These are phyloP conservation scores for Lachancea cidri DNA, from an alignment of 805 yeast species.

Conservation along the genomic window DNA sequence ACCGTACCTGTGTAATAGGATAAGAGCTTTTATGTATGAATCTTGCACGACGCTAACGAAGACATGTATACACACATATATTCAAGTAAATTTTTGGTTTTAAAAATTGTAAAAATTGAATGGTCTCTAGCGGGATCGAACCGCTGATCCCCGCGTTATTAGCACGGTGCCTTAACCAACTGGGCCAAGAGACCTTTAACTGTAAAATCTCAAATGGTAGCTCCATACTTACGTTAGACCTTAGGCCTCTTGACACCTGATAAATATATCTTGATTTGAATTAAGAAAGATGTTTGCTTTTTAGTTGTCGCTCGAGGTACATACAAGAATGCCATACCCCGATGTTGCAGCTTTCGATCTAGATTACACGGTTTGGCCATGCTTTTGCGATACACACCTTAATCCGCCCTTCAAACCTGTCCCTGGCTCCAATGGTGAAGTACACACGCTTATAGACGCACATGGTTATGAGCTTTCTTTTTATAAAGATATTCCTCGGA, in stretches of 20 bases:
- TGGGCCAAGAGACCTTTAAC: constrained; percentile 32
- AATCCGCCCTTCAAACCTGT: constrained; percentile 31
- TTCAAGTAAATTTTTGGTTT: not conserved
- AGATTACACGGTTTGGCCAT: constrained; percentile 37
- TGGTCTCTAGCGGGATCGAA: constrained; percentile 31
- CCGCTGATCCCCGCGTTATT: constrained; percentile 31
- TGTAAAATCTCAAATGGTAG: too few species aligned
- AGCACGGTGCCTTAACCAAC: constrained; percentile 32
- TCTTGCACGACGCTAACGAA: not conserved
- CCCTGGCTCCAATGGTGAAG: constrained; percentile 24
- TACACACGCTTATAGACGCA: constrained; percentile 27
- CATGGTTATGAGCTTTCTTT: constrained; percentile 52
- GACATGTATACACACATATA: not conserved
- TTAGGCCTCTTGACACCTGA: too few species aligned
- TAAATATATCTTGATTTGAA: too few species aligned
- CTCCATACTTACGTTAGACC: too few species aligned
- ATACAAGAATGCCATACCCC: constrained; percentile 23
- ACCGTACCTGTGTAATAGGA: not conserved
- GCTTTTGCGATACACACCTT: constrained; percentile 35
- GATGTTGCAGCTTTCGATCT: constrained; percentile 34
- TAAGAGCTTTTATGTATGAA: not conserved
- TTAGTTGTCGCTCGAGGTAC: not conserved
- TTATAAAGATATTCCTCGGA: constrained; percentile 63
- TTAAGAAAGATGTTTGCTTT: too few species aligned
- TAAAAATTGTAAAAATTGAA: constrained; percentile 5